Conservation (phyloP, 2,329 filamentous ascomycete genomes). For the Aureobasidium mangrovei region DNA sequence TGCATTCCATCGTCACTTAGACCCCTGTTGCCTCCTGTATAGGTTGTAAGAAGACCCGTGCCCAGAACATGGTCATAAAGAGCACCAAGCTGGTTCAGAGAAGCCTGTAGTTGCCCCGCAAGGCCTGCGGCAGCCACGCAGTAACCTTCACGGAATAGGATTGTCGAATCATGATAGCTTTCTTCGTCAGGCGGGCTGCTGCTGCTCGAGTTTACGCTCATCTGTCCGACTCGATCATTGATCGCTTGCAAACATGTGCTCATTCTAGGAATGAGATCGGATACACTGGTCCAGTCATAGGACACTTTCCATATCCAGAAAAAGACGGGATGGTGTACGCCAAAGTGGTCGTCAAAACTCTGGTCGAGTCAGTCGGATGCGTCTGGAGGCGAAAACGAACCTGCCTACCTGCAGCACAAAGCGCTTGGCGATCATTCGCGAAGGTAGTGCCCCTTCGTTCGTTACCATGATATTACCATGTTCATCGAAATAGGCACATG, state of each 20-base stretch:
- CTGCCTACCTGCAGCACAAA: slow-evolving; percentile 55
- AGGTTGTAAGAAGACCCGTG: slow-evolving; percentile 41
- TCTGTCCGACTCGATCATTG: slow-evolving; percentile 26
- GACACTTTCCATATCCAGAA: slow-evolving; percentile 81
- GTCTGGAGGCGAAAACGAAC: neutral
- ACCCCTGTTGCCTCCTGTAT: slow-evolving; percentile 4
- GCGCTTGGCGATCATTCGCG: slow-evolving; percentile 68
- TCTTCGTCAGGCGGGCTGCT: slow-evolving; percentile 42
- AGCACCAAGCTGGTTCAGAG: slow-evolving; percentile 50
- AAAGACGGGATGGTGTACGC: slow-evolving; percentile 67
- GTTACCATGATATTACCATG: slow-evolving; percentile 60
- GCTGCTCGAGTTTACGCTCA: slow-evolving; percentile 23
- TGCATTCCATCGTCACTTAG: slow-evolving; percentile 11
- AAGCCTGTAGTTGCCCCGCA: slow-evolving; percentile 55
- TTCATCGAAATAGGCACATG: slow-evolving; percentile 57
- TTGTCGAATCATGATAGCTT: slow-evolving; percentile 59
- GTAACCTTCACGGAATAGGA: slow-evolving; percentile 74
- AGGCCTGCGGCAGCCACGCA: slow-evolving; percentile 70
- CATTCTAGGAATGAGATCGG: slow-evolving; percentile 63
- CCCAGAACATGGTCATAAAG: slow-evolving; percentile 68
- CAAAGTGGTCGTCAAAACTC: slow-evolving; percentile 65
- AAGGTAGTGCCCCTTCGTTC: slow-evolving; percentile 60
- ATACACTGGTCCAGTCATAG: slow-evolving; percentile 64
- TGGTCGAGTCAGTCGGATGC: slow-evolving; percentile 19
- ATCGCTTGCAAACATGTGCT: slow-evolving; percentile 53